Percentiles rank a stretch among this genome's conserved stretches.
Evolutionary conservation across 1,284 basidiomycete species (phyloP).

Genomic region (Xerocomus amazonicus): DNA sequence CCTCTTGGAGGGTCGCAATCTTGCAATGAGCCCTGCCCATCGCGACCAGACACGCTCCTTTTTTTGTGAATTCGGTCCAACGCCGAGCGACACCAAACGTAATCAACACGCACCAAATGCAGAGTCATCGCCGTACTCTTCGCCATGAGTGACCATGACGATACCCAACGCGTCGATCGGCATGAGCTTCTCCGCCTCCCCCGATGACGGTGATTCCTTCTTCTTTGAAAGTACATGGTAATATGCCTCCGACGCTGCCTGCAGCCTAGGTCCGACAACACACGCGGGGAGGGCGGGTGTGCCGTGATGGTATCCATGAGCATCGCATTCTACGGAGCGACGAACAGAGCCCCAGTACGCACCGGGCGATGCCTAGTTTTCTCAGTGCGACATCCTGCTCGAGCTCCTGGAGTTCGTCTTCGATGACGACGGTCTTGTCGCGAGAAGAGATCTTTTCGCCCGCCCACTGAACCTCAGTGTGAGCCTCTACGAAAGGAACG

Average conservation of each 20-base stretch:
- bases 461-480: conserved; percentile 54
- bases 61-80: conserved; percentile 22
- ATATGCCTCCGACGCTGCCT: conserved; percentile 58
- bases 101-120: conserved; percentile 52
- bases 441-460: conserved; percentile 70
- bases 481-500: conserved; percentile 19
- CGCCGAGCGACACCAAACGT: not conserved
- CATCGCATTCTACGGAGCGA: not conserved
- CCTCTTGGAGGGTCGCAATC: conserved; percentile 76
- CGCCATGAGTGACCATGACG: conserved; percentile 83
- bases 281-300: not conserved
- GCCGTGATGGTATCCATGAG: not conserved
- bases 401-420: conserved; percentile 57
- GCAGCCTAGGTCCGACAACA: conserved; percentile 42
- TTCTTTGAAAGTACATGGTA: conserved; percentile 64
- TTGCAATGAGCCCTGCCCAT: conserved; percentile 80
- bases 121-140: conserved; percentile 73
- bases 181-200: conserved; percentile 61
- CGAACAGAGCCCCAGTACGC: conserved; percentile 20
- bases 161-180: conserved; percentile 77
- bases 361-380: conserved; percentile 62
- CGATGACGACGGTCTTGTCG: conserved; percentile 64
- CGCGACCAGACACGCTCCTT: conserved; percentile 62
- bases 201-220: conserved; percentile 54
- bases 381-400: conserved; percentile 70